Evolutionary conservation across 2,329 filamentous ascomycete genomes (phyloP).

Genomic region (Stachybotrys chlorohalonatus): DNA sequence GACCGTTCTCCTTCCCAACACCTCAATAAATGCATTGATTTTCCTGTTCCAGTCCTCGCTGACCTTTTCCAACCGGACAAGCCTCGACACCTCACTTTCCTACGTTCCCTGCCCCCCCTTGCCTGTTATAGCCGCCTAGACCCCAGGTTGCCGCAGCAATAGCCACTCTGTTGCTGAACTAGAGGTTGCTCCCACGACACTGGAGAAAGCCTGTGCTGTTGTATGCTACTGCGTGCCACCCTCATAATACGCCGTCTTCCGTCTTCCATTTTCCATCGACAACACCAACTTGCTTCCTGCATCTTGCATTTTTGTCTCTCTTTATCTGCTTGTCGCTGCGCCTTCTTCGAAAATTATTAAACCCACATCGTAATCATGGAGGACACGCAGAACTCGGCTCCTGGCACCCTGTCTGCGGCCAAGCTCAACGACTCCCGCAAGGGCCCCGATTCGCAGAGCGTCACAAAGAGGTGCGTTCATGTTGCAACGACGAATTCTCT

Average conservation of each 20-base stretch:
- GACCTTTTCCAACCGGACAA: no score
- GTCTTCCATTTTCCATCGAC: no score
- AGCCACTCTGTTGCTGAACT: background rate
- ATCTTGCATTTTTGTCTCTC: no score
- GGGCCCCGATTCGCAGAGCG: conserved; percentile 59
- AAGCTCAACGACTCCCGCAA: conserved; percentile 52
- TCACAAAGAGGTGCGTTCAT: conserved; percentile 59
- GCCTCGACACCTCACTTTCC: background rate
- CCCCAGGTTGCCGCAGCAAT: background rate
- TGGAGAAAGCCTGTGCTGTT: background rate
- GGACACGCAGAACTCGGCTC: conserved; percentile 58
- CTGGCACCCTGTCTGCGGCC: conserved; percentile 50
- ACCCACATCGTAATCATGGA: conserved; percentile 21
- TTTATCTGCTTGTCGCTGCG: no score
- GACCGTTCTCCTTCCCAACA: no score
- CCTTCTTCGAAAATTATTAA: background rate
- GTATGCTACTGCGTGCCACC: background rate
- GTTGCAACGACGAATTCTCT: no score
- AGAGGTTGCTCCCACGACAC: background rate
- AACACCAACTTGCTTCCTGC: no score
- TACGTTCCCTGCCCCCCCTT: background rate
- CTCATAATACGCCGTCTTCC: background rate
- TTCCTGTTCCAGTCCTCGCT: no score
- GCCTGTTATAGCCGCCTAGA: background rate
- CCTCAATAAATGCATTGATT: no score